phyloP scores from a whole-genome alignment of 2,329 filamentous ascomycete genomes.

The Mycocentrospora acerina region DNA sequence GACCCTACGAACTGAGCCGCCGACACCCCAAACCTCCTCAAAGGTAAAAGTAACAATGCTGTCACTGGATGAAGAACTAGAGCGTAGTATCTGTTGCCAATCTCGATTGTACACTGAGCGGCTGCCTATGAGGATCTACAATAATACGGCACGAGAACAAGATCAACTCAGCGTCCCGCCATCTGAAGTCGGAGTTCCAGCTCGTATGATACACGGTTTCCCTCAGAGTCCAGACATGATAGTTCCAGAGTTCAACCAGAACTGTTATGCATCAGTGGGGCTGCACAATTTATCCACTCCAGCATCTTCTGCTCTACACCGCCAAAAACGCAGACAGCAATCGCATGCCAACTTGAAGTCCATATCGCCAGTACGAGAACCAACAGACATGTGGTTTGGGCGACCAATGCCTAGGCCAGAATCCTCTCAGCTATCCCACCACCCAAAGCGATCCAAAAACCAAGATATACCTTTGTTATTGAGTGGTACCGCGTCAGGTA shows the following conservation, averaged over 20 bases:
- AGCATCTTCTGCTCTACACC: conserved; percentile 1
- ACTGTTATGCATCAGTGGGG: background rate
- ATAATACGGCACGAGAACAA: background rate
- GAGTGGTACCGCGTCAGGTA: background rate
- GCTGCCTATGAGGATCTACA: too few relatives aligned
- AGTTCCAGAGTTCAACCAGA: background rate
- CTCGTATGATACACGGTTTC: background rate
- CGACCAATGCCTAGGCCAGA: conserved; percentile 11
- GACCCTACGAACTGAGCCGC: conserved; percentile 3
- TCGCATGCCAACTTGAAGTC: conserved; percentile 29
- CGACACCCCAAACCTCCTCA: conserved; percentile 21
- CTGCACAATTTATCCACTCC: background rate
- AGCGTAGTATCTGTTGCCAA: conserved; percentile 10
- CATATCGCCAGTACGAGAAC: conserved; percentile 18
- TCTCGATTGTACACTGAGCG: background rate
- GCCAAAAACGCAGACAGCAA: conserved; percentile 3
- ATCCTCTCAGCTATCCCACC: background rate
- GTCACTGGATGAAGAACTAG: conserved; percentile 7
- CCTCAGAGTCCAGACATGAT: background rate
- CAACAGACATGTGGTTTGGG: conserved; percentile 24
- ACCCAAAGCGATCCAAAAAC: conserved; percentile 5
- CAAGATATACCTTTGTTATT: background rate
- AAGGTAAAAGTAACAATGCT: conserved; percentile 1
- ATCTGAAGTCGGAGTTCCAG: background rate
- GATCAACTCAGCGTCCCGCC: background rate